phyloP scores from a whole-genome alignment of 108 stramenopile genomes.

The Thalassiosira profunda region DNA sequence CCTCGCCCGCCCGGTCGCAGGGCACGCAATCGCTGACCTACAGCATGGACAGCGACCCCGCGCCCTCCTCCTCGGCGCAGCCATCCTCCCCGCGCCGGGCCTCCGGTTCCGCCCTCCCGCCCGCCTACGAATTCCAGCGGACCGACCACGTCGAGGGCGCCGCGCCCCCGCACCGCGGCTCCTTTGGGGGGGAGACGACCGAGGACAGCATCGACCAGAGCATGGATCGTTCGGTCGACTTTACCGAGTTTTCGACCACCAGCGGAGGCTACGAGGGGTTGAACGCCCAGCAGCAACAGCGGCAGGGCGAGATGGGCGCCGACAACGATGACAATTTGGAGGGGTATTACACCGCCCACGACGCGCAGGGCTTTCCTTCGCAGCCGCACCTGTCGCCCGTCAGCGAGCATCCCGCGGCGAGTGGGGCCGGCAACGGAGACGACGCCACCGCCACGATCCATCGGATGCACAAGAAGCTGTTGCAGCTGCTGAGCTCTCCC shows the following conservation, averaged over 20 bases:
- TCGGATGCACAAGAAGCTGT: constrained; percentile 70
- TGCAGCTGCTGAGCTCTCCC: constrained; percentile 76
- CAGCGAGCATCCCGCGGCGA: background rate
- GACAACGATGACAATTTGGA: background rate
- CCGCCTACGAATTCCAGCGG: constrained; percentile 29
- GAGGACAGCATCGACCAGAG: background rate
- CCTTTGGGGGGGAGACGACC: background rate
- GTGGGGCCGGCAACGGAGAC: background rate
- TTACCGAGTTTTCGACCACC: background rate
- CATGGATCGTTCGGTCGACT: background rate
- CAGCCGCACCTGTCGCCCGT: background rate
- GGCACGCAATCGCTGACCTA: too few relatives aligned
- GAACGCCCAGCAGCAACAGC: background rate
- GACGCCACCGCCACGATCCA: constrained; percentile 81
- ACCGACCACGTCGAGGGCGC: constrained; percentile 15
- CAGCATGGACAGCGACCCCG: constrained; percentile 25
- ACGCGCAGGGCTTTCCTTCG: background rate
- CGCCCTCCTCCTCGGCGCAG: background rate
- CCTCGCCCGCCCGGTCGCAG: too few relatives aligned
- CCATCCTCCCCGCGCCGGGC: background rate
- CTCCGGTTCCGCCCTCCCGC: constrained; percentile 4
- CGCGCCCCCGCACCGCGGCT: background rate
- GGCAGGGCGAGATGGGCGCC: background rate
- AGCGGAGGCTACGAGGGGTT: background rate
- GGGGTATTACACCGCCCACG: background rate